phyloP scores from a whole-genome alignment of 2,329 filamentous ascomycete species.

The Lachnellula suecica region DNA sequence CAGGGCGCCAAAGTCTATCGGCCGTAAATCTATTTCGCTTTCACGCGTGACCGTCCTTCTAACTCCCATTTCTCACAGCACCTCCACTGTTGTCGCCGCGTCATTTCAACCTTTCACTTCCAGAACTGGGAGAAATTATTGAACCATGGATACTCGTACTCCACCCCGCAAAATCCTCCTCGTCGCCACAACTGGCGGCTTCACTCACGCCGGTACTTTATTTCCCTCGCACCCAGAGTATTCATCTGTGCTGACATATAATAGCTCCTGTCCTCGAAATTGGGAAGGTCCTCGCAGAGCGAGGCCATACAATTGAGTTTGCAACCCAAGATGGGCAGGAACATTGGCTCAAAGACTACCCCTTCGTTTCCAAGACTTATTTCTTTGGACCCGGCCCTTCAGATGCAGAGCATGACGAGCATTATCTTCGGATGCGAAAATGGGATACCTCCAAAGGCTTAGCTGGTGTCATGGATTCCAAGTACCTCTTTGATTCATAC shows the following conservation, averaged over 20 bases:
- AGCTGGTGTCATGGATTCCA: slow-evolving; percentile 35
- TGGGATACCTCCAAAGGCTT: slow-evolving; percentile 36
- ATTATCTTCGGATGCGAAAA: slow-evolving; percentile 37
- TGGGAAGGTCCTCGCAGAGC: slow-evolving; percentile 32
- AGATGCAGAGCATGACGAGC: slow-evolving; percentile 30
- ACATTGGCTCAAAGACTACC: slow-evolving; percentile 28
- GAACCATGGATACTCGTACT: not conserved
- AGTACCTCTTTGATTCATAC: slow-evolving; percentile 38
- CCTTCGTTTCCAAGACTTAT: slow-evolving; percentile 34
- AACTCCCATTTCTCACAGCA: too few relatives aligned
- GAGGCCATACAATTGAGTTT: slow-evolving; percentile 39
- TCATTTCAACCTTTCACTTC: too few relatives aligned
- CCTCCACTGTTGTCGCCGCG: too few relatives aligned
- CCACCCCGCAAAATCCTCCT: slow-evolving; percentile 1
- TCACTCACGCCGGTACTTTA: not conserved
- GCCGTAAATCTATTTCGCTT: too few relatives aligned
- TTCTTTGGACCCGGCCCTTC: slow-evolving; percentile 33
- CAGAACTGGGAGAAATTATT: not conserved
- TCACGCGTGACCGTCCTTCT: too few relatives aligned
- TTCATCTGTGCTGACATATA: not conserved
- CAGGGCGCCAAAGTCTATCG: too few relatives aligned
- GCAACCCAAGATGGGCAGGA: slow-evolving; percentile 39
- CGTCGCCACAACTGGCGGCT: not conserved
- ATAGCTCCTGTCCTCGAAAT: slow-evolving; percentile 38
- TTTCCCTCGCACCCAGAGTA: not conserved